Evolutionary conservation across 2,329 filamentous ascomycete species (phyloP), one percentile per base, ranked within the genome.

Genomic region (Stagonosporopsis tanaceti): DNA sequence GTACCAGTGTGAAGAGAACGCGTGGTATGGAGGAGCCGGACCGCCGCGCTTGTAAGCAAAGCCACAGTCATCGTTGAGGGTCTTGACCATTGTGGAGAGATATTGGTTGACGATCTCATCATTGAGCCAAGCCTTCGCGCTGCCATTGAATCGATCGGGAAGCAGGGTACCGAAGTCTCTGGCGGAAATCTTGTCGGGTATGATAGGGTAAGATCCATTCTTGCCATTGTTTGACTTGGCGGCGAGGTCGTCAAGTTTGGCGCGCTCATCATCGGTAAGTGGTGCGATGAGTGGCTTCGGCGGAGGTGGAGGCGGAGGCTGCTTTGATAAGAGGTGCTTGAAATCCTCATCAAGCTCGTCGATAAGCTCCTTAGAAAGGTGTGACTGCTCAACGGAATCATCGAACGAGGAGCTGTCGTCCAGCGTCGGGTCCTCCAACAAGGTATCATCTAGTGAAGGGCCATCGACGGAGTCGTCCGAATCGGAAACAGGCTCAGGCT

Each of bases 21-120:
- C 82, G 44, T 88, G 82, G 60, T 86, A 87, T 53, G 85, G 86
- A 6, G 89, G 87, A 2, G 84, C 81, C 12, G 74, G 74, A 25
- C 86, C 86, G 15, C 63, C 82, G 77, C 56, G 76, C 69, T 89
- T 89, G 66, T 73, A 79, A 51, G 82, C 78, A 38, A 67, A 76
- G n/a, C 84, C 84, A 25, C 81, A 81, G 17, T 80, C 78, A 25
- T 80, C 72, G 65, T 91, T 90, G 64, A 87, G 77, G 47, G 82
- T 82, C 15, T 81, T 79, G 45, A 87, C 86, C 14, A 92, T 77
- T 68, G 86, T 84, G 27, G 82, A 76, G 25, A 92, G 80, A 45
- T 85, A 85, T 14, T 85, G 85, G 65, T 92, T 91, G 65, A 94
- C 85, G 47, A 90, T 85, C 64, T 91, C 88, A 71, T 93, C 91